These are phyloP conservation scores for Penicillium antarcticum DNA, from an alignment of 495 filamentous ascomycete genomes.

Conservation along the genomic window DNA sequence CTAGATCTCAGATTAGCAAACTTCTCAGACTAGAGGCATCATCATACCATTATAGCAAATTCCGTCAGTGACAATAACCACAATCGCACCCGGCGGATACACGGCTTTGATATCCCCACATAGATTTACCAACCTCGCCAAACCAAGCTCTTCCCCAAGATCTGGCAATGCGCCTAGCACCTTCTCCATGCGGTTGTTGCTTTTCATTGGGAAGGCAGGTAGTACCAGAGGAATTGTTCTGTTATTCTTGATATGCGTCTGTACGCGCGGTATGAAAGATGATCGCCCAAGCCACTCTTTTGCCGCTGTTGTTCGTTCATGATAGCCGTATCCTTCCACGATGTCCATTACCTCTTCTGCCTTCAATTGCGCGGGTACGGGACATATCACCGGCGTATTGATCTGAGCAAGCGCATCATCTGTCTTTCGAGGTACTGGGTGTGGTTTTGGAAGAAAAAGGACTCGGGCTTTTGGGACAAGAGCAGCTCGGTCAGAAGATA, in stretches of 20 bases:
- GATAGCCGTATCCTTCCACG: slow-evolving; percentile 2
- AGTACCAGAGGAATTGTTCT: slow-evolving; percentile 19
- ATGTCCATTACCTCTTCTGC: slow-evolving; percentile 4
- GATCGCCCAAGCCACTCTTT: slow-evolving; percentile 4
- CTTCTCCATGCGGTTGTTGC: slow-evolving; percentile 42
- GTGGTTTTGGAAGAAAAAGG: not conserved
- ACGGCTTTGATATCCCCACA: slow-evolving; percentile 41
- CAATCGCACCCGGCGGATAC: slow-evolving; percentile 42
- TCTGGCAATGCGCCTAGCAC: slow-evolving; percentile 49
- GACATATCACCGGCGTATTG: not conserved
- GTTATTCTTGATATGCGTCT: not conserved
- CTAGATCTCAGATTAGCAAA: slow-evolving; percentile 19
- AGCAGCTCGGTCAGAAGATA: not conserved
- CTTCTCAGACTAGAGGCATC: not conserved
- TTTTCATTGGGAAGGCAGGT: slow-evolving; percentile 55
- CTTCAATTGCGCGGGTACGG: not conserved
- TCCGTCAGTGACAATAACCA: slow-evolving; percentile 52
- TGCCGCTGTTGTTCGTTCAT: not conserved
- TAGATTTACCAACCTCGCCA: slow-evolving; percentile 41
- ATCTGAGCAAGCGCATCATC: not conserved
- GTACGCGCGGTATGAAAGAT: slow-evolving; percentile 2
- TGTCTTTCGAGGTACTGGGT: not conserved
- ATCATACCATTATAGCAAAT: slow-evolving; percentile 48
- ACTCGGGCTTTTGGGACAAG: not conserved
- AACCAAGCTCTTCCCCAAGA: slow-evolving; percentile 49